Evolutionary conservation across 1,284 basidiomycete genomes (phyloP).

Genomic region (Cryptococcus maquisensis): DNA sequence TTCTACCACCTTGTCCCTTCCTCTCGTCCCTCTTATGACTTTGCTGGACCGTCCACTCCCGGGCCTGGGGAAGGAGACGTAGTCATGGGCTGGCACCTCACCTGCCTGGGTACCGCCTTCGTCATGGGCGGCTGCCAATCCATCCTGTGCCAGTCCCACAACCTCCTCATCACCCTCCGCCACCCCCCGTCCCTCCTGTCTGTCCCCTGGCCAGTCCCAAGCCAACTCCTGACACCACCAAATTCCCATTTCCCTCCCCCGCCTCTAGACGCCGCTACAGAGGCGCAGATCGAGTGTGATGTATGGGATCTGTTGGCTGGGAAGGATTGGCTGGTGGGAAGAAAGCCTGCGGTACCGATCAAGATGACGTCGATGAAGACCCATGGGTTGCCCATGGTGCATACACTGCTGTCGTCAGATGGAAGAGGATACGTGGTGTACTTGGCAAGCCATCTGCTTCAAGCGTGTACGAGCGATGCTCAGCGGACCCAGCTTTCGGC

Average conservation of each 20-base stretch:
- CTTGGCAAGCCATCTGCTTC: constrained; percentile 15
- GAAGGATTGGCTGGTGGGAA: constrained; percentile 24
- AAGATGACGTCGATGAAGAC: constrained; percentile 21
- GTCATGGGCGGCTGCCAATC: constrained; percentile 32
- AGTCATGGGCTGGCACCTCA: constrained; percentile 66
- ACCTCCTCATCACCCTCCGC: constrained; percentile 32
- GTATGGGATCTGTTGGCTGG: constrained; percentile 36
- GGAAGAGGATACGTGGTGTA: constrained; percentile 48
- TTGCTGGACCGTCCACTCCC: constrained; percentile 50
- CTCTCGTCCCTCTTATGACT: constrained; percentile 48
- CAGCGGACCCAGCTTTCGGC: constrained; percentile 5
- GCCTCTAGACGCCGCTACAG: constrained; percentile 39
- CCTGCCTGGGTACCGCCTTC: constrained; percentile 55
- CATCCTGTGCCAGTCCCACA: constrained; percentile 29
- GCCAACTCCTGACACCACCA: constrained; percentile 23
- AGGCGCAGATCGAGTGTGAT: constrained; percentile 41
- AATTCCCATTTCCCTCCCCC: constrained; percentile 40
- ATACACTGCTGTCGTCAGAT: constrained; percentile 45
- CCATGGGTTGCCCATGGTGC: constrained; percentile 30
- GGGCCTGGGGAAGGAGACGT: constrained; percentile 84
- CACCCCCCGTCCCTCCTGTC: constrained; percentile 38
- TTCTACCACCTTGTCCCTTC: constrained; percentile 65
- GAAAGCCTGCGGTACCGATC: constrained; percentile 15
- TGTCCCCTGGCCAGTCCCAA: constrained; percentile 37
- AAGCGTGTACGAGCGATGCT: constrained; percentile 3